phyloP scores from a whole-genome alignment of 208 protist genomes.

The Blechomonas ayalai region DNA sequence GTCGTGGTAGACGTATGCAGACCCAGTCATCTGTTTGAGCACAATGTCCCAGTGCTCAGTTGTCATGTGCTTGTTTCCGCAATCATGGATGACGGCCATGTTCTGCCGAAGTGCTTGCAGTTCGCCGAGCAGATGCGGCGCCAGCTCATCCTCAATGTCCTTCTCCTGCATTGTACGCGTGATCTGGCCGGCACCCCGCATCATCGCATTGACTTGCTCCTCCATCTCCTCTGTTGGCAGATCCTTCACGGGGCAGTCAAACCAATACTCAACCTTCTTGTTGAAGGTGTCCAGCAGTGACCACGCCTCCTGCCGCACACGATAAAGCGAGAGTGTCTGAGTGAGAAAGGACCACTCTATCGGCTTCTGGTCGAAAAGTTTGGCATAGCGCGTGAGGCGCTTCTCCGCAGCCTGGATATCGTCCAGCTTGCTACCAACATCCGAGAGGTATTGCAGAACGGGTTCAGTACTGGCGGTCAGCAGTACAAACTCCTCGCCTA shows the following conservation, averaged over 20 bases:
- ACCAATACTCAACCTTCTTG: constrained; percentile 81
- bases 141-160: constrained; percentile 80
- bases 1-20: constrained; percentile 83
- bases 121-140: constrained; percentile 68
- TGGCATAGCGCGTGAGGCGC: constrained; percentile 76
- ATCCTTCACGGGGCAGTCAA: constrained; percentile 68
- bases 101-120: constrained; percentile 67
- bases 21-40: constrained; percentile 80
- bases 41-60: constrained; percentile 88
- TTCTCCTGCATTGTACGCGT: constrained; percentile 74
- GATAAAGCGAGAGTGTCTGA: constrained; percentile 47
- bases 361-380: constrained; percentile 67
- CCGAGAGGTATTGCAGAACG: constrained; percentile 77
- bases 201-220: constrained; percentile 76
- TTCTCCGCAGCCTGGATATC: constrained; percentile 64
- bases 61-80: constrained; percentile 91
- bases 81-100: constrained; percentile 88
- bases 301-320: constrained; percentile 77
- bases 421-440: constrained; percentile 66
- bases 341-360: constrained; percentile 81
- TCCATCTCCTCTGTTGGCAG: constrained; percentile 82
- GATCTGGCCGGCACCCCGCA: constrained; percentile 50
- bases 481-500: constrained; percentile 78
- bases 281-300: constrained; percentile 72
- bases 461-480: constrained; percentile 76